Evolutionary conservation across 208 protist species (phyloP).

Genomic region (Leishmania major): DNA sequence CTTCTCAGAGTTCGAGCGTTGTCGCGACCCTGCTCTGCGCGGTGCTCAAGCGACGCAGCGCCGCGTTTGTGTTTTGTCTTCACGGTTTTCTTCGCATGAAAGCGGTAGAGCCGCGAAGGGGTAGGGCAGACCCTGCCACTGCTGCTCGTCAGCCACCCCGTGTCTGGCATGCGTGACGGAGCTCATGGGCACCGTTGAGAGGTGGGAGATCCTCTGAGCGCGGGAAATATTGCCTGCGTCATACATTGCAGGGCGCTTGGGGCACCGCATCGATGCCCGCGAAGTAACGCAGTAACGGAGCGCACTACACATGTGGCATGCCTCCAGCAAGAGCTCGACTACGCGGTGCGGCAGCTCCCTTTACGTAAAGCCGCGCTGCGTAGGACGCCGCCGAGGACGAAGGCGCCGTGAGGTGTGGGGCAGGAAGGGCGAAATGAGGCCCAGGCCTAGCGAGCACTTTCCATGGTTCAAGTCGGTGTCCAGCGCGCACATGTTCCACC

Average conservation of each 20-base stretch:
- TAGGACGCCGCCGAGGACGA: not conserved
- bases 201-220: constrained; percentile 48
- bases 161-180: constrained; percentile 26
- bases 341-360: constrained; percentile 8
- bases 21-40: not conserved
- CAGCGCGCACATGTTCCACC: not conserved
- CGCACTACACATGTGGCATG: not conserved
- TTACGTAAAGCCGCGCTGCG: not conserved
- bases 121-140: not conserved
- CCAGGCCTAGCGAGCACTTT: not conserved
- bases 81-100: not conserved
- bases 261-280: no score
- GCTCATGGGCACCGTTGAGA: constrained; percentile 46
- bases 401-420: constrained; percentile 1
- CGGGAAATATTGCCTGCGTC: constrained; percentile 2
- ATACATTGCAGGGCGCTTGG: not conserved
- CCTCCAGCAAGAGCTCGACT: constrained; percentile 13
- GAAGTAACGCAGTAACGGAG: not conserved
- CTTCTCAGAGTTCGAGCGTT: not conserved
- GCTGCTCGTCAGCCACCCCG: not conserved
- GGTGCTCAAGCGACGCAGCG: not conserved
- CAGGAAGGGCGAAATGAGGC: not conserved
- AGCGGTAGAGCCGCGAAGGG: not conserved
- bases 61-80: not conserved
- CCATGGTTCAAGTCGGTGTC: not conserved